Base-by-base conservation (phyloP, 2,329 filamentous ascomycete species). In the Furcasterigmium sp. region DNA sequence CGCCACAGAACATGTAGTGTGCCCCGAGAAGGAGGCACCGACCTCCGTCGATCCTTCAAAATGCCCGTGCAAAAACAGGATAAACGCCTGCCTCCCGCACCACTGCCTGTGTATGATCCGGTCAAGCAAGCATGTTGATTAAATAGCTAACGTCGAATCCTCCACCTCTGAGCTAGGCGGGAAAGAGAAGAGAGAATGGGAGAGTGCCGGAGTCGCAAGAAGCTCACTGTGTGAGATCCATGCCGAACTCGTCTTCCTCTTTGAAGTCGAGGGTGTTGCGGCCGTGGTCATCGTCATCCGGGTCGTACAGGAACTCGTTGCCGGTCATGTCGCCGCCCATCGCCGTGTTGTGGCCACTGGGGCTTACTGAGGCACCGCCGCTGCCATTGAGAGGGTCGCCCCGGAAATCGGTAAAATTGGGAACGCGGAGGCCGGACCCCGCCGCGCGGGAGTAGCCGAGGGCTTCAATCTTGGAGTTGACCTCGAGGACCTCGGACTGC, bases 211-310 rank as follows among this genome's bases (percentile, higher is more conserved):
- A 17, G 11, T 17, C n/a, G 11, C 32, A 7, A 17, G 23, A 30
- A 13, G 30, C 42, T 56, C 64, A 69, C 54, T 70, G 65, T 45
- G 68, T 76, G 51, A 82, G 64, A 52, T 93, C 87, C 87, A 95
- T 94, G 58, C 81, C 82, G 58, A 87, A 95, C 67, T 95, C 91
- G 54, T 96, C 91, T 66, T 96, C 91, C 62, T 95, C 91, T 65
- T 95, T 95, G 68, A 96, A 88, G 60, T 84, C 83, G 57, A 87
- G 72, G 7, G 72, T 69, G 19, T 73, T 74, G 36, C 82, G 77
- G 43, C 83, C 84, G 57, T 80, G 87, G 47, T 76, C 82, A 42
- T 86, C 85, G 57, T 85, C 86, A 58, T 85, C 84, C 48, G 78
- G 80, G 35, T 84, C 82, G 42, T 80, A 78, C 70, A 82, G 85